Conservation (phyloP, 768 basidiomycete species). For the Trametes coccinea region DNA sequence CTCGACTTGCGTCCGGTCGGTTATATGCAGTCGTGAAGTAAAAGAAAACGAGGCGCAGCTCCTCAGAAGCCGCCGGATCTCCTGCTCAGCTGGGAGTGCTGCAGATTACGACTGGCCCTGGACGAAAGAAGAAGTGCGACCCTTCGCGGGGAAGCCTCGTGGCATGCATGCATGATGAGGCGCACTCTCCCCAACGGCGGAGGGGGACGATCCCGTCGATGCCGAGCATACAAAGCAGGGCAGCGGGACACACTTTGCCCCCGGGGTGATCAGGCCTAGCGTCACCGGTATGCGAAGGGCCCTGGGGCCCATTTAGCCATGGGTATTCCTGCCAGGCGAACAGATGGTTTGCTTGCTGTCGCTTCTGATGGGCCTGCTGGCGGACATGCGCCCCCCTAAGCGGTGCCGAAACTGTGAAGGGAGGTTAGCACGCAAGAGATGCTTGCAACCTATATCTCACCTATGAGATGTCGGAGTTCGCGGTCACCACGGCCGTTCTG, state of each 20-base stretch:
- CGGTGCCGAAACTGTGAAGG: constrained; percentile 21
- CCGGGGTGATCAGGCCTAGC: background rate
- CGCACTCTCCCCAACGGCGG: constrained; percentile 4
- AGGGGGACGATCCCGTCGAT: constrained; percentile 16
- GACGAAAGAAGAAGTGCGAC: constrained; percentile 17
- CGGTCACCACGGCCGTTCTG: background rate
- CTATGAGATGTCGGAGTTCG: background rate
- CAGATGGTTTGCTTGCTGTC: constrained; percentile 4
- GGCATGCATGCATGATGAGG: constrained; percentile 19
- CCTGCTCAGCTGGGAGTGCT: constrained; percentile 7
- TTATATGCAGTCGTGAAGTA: constrained; percentile 25
- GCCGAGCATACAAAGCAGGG: constrained; percentile 9
- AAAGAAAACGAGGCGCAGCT: constrained; percentile 18
- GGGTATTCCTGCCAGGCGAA: background rate
- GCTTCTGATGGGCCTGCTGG: constrained; percentile 19
- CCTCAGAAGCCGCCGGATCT: constrained; percentile 16
- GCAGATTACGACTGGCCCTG: constrained; percentile 17
- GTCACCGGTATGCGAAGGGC: constrained; percentile 8
- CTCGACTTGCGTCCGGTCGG: constrained; percentile 15
- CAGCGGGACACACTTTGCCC: background rate
- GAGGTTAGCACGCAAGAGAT: background rate
- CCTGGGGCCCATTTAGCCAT: background rate
- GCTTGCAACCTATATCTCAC: background rate
- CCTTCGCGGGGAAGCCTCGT: constrained; percentile 22
- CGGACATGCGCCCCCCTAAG: constrained; percentile 18